Evolutionary conservation across 129 eudicot species (phyloP).

Genomic region (Flaveria sonorensis): DNA sequence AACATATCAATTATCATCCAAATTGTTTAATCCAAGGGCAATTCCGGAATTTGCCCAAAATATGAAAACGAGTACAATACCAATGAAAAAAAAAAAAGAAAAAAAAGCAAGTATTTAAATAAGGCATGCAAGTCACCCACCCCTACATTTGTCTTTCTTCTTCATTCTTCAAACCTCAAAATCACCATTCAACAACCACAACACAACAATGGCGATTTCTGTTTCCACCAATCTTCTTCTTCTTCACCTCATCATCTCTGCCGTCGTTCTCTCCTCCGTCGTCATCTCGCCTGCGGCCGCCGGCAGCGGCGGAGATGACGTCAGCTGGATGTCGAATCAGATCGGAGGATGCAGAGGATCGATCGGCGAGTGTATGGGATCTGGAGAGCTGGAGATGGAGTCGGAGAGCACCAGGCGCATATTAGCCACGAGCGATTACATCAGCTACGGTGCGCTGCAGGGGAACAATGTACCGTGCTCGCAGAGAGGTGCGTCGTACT

Average conservation of each 20-base stretch:
- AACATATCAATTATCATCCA: background rate
- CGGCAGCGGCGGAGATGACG: constrained; percentile 35
- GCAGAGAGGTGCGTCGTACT: constrained; percentile 77
- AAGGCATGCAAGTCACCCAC: constrained; percentile 23
- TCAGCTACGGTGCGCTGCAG: constrained; percentile 73
- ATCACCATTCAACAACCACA: background rate
- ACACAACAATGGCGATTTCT: constrained; percentile 35
- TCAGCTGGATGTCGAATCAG: constrained; percentile 44
- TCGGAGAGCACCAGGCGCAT: constrained; percentile 74
- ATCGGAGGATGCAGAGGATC: constrained; percentile 61
- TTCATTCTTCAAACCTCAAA: constrained; percentile 2
- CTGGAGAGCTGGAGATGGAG: constrained; percentile 65
- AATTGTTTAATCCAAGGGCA: background rate
- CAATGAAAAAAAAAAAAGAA: no score
- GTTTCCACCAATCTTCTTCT: constrained; percentile 27
- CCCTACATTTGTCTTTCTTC: constrained; percentile 18
- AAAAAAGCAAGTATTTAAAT: constrained; percentile 27
- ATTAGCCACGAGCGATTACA: constrained; percentile 55
- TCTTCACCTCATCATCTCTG: constrained; percentile 32
- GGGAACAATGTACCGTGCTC: constrained; percentile 81
- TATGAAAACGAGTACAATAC: constrained; percentile 16
- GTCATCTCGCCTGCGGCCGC: constrained; percentile 18
- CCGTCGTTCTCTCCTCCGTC: constrained; percentile 26
- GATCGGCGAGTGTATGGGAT: constrained; percentile 68
- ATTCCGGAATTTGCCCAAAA: background rate